Evolutionary conservation across 257 asterid genomes (phyloP), one percentile per base, ranked within the genome.

Genomic region (Ilex aquifolium): DNA sequence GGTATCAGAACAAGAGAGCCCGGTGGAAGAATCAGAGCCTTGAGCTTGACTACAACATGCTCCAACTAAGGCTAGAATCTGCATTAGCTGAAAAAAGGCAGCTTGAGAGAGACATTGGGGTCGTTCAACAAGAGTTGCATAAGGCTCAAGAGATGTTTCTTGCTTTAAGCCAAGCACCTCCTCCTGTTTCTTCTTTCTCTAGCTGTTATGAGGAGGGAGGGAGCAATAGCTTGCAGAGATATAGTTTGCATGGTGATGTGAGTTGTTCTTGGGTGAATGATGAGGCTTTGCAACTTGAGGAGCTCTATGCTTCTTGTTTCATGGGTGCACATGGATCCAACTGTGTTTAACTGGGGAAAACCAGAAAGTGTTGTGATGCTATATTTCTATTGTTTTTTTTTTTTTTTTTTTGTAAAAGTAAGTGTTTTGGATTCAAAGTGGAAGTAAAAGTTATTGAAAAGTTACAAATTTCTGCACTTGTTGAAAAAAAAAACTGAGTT

Each of bases 1-100:
- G 98, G 98, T 86, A 88, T 56, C 98, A 91, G 61, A 91, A 91
- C 79, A 86, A 77, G 72, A 63, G 95, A 13, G 95, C 97, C 10
- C 73, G 98, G 1, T 88, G 96, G 98, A 88, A 82, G 87, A 88
- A 68, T 44, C 96, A 91, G 78, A 84, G 81, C 65, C 85, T 91
- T 4, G 98, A 88, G 16, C 67, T 85, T 0, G 95, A 85, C 74
- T 70, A 74, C 64, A 72, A 76, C 59, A 76, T 88, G 10, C 78
- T 88, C 13, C 95, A 88, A 62, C 60, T 60, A 1, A 74, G 74
- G 70, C 86, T 91, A 0, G 91, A 88, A 1, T 72, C 79, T n/a
- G 82, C 88, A 17, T 54, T 83, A 48, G 69, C 76, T 13, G 95
- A 85, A 36, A 91, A 83, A 9, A 72, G 65, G 15, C 81, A 65